These are phyloP conservation scores for Fusarium neocosmosporiellum DNA, from an alignment of 2,329 filamentous ascomycete genomes.

Conservation along the genomic window DNA sequence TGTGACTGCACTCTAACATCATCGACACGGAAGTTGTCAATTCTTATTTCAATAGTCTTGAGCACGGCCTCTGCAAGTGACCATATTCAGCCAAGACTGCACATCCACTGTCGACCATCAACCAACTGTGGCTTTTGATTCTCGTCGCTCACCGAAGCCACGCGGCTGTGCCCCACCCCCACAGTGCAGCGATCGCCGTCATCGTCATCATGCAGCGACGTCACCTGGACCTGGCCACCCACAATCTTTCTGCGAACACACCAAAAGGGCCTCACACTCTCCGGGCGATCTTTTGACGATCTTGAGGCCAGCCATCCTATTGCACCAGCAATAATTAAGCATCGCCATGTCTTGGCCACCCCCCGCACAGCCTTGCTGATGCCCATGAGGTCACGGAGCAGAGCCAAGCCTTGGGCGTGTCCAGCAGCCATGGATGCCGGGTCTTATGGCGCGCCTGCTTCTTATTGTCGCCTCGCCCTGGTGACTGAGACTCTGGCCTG, in stretches of 20 bases:
- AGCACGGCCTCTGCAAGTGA: slow-evolving; percentile 20
- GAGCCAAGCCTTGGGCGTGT: slow-evolving; percentile 1
- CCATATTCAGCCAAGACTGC: background rate
- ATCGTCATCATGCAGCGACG: slow-evolving; percentile 40
- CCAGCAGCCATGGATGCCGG: background rate
- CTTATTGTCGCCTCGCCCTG: slow-evolving; percentile 1
- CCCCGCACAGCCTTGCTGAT: background rate
- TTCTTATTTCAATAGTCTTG: slow-evolving; percentile 12
- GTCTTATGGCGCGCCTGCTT: slow-evolving; percentile 29
- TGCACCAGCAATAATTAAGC: slow-evolving; percentile 13
- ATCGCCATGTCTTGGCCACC: slow-evolving; percentile 21
- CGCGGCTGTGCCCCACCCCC: slow-evolving; percentile 28
- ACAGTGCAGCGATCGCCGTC: slow-evolving; percentile 28
- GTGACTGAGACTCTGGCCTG: slow-evolving; percentile 20
- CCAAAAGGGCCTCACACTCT: background rate
- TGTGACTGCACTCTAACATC: slow-evolving; percentile 4
- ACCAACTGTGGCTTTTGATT: slow-evolving; percentile 7
- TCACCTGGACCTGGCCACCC: slow-evolving; percentile 26
- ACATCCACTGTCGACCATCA: background rate
- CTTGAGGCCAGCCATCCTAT: background rate
- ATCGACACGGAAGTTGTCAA: background rate
- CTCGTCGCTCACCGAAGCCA: background rate
- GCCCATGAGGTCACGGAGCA: slow-evolving; percentile 30
- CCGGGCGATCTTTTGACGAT: background rate
- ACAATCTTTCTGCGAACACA: background rate